Base-by-base conservation (phyloP, 805 yeast genomes). In the Metschnikowia vanudenii region DNA sequence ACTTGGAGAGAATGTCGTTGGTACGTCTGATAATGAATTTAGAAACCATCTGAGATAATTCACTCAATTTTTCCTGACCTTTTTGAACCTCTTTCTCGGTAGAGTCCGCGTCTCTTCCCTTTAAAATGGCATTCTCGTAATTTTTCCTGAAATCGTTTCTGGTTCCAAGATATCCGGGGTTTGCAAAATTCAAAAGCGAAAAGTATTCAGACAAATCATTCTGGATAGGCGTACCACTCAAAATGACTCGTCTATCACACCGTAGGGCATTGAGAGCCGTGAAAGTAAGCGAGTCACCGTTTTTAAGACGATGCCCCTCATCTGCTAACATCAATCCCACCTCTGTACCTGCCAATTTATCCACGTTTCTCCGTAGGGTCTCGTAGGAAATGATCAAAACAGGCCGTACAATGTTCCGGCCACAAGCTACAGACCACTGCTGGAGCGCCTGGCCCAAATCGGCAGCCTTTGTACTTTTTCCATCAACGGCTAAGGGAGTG, bases 161-260 rank as follows among this genome's bases (percentile, higher is more conserved):
- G 1, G 96, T 74, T 0, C 99, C 99, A 37, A 94, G 69, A 32
- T 88, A 76, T 0, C 96, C 96, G 0, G 99, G 99, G 61, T 92
- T 94, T 8, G 98, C 96, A 70, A 92, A 92, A 58, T 84, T 88
- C 50, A 94, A 71, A 41, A 92, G 68, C 1, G 98, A 88, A 61
- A 90, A 94, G 67, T 92, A 92, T 66, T 92, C 99, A 0, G 96
- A 84, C 30, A 92, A 72, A 69, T 92, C 98, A 58, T 92, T 92
- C 64, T 92, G 99, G 53, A 92, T 91, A 0, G 99, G 99, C 0
- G 99, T 92, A 32, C 99, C 99, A 1, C 97, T 88, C 18, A 92
- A 69, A 53, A 92, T 92, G 7, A 92, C 97, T 47, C 99, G 76
- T 58, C 99, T 75, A 41, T 84, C 82, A 61, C 96, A 92, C 42